Percentiles rank a stretch among this genome's conserved stretches.
phyloP scores from a whole-genome alignment of 495 filamentous ascomycete genomes.

The Cercophora samala region DNA sequence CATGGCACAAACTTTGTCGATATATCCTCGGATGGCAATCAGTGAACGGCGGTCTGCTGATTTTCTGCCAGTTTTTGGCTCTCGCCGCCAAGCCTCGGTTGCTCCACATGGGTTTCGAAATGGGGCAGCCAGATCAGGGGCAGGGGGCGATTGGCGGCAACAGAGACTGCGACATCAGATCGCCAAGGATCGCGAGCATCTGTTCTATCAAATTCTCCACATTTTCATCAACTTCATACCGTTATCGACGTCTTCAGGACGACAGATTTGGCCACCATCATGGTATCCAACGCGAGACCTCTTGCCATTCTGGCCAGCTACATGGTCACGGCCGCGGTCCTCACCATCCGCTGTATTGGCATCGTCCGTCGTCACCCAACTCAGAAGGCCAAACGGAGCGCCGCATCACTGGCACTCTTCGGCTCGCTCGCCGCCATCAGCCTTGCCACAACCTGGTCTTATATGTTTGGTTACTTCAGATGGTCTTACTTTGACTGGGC shows the following conservation, averaged over 20 bases:
- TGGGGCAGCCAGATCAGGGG: neutral
- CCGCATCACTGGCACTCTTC: neutral
- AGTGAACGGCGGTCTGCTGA: neutral
- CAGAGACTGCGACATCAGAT: neutral
- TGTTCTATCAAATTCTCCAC: no score
- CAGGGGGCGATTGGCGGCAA: neutral
- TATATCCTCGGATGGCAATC: neutral
- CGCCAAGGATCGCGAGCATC: neutral
- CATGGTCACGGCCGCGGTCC: neutral
- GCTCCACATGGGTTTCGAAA: neutral
- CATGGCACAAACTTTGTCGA: neutral
- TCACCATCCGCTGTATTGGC: neutral
- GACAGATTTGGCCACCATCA: no score
- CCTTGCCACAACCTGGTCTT: neutral
- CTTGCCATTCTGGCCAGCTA: neutral
- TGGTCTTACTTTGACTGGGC: neutral
- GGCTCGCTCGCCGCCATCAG: neutral
- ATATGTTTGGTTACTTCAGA: neutral
- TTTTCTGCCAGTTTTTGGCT: neutral
- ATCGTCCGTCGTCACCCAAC: neutral
- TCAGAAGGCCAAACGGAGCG: neutral
- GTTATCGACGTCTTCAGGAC: neutral
- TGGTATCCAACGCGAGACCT: neutral
- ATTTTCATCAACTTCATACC: neutral
- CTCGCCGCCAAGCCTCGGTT: neutral